A percentile compares a stretch with the other conserved stretches of the same genome.
Evolutionary conservation across 345 rosid genomes (phyloP).

Genomic region (Excoecaria agallocha): DNA sequence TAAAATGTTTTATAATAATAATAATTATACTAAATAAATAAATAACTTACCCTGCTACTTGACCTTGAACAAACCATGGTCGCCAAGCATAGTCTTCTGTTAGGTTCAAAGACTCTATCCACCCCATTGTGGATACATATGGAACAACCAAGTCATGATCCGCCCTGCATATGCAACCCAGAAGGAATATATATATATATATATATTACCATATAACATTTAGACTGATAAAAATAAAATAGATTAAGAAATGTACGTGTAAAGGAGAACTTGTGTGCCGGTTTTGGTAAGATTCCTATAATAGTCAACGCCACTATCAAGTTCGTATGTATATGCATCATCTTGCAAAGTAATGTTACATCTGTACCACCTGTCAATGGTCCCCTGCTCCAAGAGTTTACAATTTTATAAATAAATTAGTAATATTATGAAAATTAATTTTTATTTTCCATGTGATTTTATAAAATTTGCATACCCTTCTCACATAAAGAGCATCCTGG

Average conservation of each 20-base stretch:
- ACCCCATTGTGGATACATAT: constrained; percentile 24
- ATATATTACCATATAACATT: no score
- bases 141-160: constrained; percentile 43
- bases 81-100: constrained; percentile 33
- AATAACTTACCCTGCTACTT: constrained; percentile 41
- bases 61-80: constrained; percentile 46
- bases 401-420: no score
- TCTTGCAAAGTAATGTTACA: constrained; percentile 30
- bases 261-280: constrained; percentile 32
- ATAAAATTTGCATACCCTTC: constrained; percentile 18
- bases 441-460: background rate
- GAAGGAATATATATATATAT: no score
- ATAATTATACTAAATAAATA: no score
- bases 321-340: constrained; percentile 19
- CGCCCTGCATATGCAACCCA: constrained; percentile 27
- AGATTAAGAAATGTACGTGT: no score
- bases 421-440: no score
- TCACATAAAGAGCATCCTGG: constrained; percentile 32
- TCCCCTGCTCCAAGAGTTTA: constrained; percentile 18
- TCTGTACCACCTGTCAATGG: constrained; percentile 23
- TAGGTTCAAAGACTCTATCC: constrained; percentile 35
- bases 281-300: constrained; percentile 26
- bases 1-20: no score
- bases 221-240: no score
- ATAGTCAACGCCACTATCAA: constrained; percentile 24